These are phyloP conservation scores for Skeletonema tropicum DNA, from an alignment of 108 stramenopile genomes.

Conservation along the genomic window DNA sequence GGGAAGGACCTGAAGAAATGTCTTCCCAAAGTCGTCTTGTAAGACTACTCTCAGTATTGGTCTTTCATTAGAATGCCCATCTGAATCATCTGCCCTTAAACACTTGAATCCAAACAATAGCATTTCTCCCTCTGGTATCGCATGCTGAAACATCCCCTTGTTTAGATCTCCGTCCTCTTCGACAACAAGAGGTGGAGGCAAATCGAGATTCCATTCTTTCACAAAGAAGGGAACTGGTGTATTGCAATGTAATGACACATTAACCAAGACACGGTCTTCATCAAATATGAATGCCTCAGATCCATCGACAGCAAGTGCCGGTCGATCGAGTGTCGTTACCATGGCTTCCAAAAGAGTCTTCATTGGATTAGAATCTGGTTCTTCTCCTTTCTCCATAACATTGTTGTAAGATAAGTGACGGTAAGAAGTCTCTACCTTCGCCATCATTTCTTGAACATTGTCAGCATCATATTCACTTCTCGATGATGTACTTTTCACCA, in stretches of 20 bases:
- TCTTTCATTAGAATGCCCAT: constrained; percentile 14
- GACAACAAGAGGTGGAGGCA: constrained; percentile 53
- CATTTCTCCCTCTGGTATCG: constrained; percentile 64
- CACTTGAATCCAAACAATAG: constrained; percentile 68
- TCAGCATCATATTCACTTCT: constrained; percentile 33
- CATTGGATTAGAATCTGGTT: constrained; percentile 53
- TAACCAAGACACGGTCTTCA: constrained; percentile 54
- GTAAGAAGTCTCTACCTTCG: constrained; percentile 60
- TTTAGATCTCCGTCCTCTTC: constrained; percentile 58
- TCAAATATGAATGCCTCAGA: constrained; percentile 44
- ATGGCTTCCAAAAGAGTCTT: constrained; percentile 61
- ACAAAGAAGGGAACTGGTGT: constrained; percentile 67
- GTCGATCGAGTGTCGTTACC: constrained; percentile 68
- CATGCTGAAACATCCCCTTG: constrained; percentile 49
- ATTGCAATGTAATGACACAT: constrained; percentile 62
- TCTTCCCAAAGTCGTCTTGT: constrained; percentile 65
- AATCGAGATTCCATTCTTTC: constrained; percentile 61
- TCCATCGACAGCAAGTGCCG: constrained; percentile 64
- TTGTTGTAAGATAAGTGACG: constrained; percentile 42
- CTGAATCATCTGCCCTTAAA: constrained; percentile 20
- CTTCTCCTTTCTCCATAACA: constrained; percentile 46
- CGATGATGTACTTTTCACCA: constrained; percentile 60
- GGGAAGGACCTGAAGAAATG: constrained; percentile 61
- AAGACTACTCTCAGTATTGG: constrained; percentile 57
- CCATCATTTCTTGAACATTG: constrained; percentile 57